Percentiles rank a stretch among this genome's conserved stretches.
Evolutionary conservation across 371 early-diverging fungal species (phyloP).

Genomic region (Syncephalastrum monosporum): DNA sequence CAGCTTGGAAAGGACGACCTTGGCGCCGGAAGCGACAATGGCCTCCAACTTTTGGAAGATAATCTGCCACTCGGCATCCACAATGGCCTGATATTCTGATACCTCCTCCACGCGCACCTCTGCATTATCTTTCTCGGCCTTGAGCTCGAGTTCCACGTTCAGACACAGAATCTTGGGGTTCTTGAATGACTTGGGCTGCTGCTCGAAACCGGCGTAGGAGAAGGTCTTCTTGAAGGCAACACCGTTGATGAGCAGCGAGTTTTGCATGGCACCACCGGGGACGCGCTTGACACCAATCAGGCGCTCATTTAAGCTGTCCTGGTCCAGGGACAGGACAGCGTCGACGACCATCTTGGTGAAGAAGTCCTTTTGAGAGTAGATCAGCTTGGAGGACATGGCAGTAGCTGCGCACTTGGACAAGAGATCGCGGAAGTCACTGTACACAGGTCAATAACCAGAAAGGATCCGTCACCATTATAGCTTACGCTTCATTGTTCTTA

Average conservation of each 20-base stretch:
- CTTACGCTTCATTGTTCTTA: conserved; percentile 71
- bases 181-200: conserved; percentile 97
- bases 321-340: conserved; percentile 92
- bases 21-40: conserved; percentile 97
- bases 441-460: not conserved
- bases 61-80: conserved; percentile 99
- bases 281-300: conserved; percentile 99
- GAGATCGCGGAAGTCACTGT: conserved; percentile 83
- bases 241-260: conserved; percentile 95
- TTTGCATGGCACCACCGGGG: conserved; percentile 98
- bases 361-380: conserved; percentile 96
- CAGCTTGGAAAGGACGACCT: conserved; percentile 98
- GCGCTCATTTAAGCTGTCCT: conserved; percentile 88
- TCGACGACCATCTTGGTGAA: conserved; percentile 99
- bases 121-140: conserved; percentile 99
- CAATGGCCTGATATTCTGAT: conserved; percentile 98
- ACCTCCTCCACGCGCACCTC: conserved; percentile 98
- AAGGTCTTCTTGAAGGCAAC: conserved; percentile 99
- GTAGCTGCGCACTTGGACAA: conserved; percentile 97
- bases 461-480: not conserved
- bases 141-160: conserved; percentile 99
- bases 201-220: conserved; percentile 99
- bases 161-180: conserved; percentile 94
- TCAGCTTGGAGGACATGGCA: conserved; percentile 98
- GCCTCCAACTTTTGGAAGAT: conserved; percentile 99